Evolutionary conservation across 257 asterid species (phyloP).

Genomic region (Lithospermum erythrorhizon): DNA sequence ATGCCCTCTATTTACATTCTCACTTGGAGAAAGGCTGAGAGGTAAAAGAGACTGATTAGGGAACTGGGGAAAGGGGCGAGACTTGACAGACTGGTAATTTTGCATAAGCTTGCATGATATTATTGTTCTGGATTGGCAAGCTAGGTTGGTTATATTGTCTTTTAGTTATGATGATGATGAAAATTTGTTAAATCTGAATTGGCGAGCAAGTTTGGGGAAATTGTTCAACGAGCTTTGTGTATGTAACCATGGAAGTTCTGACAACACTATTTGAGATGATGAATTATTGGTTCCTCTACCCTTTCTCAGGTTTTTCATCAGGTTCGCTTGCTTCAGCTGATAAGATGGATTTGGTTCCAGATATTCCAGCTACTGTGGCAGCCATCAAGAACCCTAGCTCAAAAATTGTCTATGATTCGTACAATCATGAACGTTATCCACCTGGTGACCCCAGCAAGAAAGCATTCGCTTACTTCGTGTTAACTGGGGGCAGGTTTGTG

Average conservation of each 20-base stretch:
- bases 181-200: neutral
- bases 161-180: neutral
- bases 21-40: neutral
- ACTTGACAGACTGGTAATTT: neutral
- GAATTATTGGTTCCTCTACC: conserved; percentile 9
- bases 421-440: conserved; percentile 84
- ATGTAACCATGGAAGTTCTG: no score
- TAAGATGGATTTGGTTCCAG: conserved; percentile 30
- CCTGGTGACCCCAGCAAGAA: conserved; percentile 92
- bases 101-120: neutral
- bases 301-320: conserved; percentile 51
- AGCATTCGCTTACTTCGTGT: conserved; percentile 80
- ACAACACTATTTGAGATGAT: neutral
- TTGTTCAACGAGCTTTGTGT: neutral
- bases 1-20: neutral
- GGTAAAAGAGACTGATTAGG: neutral
- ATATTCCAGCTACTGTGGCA: conserved; percentile 54
- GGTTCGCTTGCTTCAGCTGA: conserved; percentile 35
- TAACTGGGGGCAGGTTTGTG: conserved; percentile 90
- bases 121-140: neutral
- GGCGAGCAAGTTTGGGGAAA: neutral
- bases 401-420: conserved; percentile 60
- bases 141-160: neutral
- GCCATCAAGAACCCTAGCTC: conserved; percentile 81
- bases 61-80: neutral